Evolutionary conservation across 2,329 filamentous ascomycete genomes (phyloP), one percentile per base, ranked within the genome.

Genomic region (Penicillium palitans): DNA sequence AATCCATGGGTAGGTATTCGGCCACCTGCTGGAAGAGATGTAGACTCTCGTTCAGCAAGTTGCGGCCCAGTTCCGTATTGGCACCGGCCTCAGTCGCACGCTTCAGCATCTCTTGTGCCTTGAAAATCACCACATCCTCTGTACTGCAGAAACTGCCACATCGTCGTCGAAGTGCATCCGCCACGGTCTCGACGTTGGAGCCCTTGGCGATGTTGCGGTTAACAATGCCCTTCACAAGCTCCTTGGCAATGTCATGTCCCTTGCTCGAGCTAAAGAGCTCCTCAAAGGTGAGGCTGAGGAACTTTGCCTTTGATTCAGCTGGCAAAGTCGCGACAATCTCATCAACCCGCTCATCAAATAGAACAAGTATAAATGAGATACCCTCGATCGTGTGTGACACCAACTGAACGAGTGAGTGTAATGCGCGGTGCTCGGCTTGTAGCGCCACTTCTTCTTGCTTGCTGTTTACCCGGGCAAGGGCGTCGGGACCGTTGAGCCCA

Each of bases 61-160:
- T 87, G 35, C 93, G 87, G 6, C 90, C 90, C 52, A 86, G 81
- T 66, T 93, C 93, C 4, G 87, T 87, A 69, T 92, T 91, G 5
- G 83, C 80, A 10, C 87, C 86, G 48, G 90, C 86, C 72, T 97
- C 93, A 2, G 88, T 87, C 1, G 93, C 93, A 66, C 91, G 86
- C 80, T 96, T 96, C 53, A 98, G 80, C 68, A 93, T 90, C 75
- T 99, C 95, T 72, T 98, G 93, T 0, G 95, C 95, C 76, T 96
- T 98, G 86, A 99, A 99, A 66, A 97, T 93, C 63, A 98, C 87
- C 2, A 98, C 95, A 78, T 99, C 95, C 64, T 99, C 93, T 0
- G 93, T 88, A 69, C 93, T 97, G 75, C 95, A 99, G 83, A 99
- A 99, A 76, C 90, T 97, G 61, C 95, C 96, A 67, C 95, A 99